Base-by-base conservation (phyloP, 1,284 basidiomycete species). In the Leccinum griseonigrum region DNA sequence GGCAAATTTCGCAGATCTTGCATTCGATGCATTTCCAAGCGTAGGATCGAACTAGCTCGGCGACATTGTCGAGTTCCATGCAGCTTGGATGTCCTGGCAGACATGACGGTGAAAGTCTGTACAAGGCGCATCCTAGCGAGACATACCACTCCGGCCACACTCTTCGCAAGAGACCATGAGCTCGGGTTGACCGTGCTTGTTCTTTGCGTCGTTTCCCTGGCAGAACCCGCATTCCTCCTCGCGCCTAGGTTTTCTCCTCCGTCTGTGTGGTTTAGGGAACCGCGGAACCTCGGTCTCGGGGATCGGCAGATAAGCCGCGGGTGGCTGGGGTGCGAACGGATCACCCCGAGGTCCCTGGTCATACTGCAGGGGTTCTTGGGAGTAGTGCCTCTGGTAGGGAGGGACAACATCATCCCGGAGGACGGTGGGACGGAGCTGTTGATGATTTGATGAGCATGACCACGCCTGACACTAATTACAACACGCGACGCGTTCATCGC, bases 21-120 rank as follows among this genome's bases (percentile, higher is more conserved):
- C 97, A 98, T 67, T 97, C 93, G 58, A 87, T 84, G 73, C 97
- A 99, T 66, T 85, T 84, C 97, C 97, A 99, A 32, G 84, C 79
- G 73, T 96, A 97, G 59, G 83, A 81, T 60, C 81, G 78, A 55
- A 91, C 76, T 13, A 85, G 78, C 54, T 84, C 83, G 13, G 83
- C 79, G 26, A 83, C 76, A 38, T 77, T 69, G 62, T 74, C 74
- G 60, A 89, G 76, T 61, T 85, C 74, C 77, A 95, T 82, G 71
- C 94, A 97, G 53, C 84, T 86, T 8, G 89, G 88, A 74, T 97
- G 94, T 32, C 87, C 91, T 92, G 64, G 54, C 48, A 59, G 54
- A 50, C 57, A 50, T 5, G 40, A 18, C 46, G 58, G 65, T 52
- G 57, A 65, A 62, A 51, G 43, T 32, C 26, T 69, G 72, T 54